Base-by-base conservation (phyloP, 2,329 filamentous ascomycete species). In the Akanthomyces muscarius region DNA sequence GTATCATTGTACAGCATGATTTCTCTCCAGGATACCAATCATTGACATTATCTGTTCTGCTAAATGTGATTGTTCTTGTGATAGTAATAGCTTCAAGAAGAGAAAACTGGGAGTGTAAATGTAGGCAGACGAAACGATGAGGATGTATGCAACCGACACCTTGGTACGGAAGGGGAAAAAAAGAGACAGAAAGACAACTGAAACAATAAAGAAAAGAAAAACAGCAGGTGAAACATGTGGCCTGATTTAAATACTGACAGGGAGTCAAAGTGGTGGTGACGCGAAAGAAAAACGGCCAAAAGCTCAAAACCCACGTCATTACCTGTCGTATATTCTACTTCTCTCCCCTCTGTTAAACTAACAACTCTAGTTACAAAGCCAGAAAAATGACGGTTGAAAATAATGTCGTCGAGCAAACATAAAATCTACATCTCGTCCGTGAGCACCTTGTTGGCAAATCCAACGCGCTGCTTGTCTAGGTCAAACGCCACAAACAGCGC, bases 401-500 rank as follows among this genome's bases (percentile, higher is more conserved):
- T 57, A 44, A 56, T 51, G 11, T 21, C 50, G 13, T 28, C 30
- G 28, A 58, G 45, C 55, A 57, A 55, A 45, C 13, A 44, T 7
- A n/a, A 58, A 53, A 38, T 25, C 50, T 63, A 59, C 47, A 36
- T 23, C 41, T 55, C 42, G 64, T 72, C 65, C 38, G 69, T 62
- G 44, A 80, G 69, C 14, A 68, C 63, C 73, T 82, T 82, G 65
- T 75, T 75, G 54, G 79, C 80, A 64, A 82, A 77, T 1, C 80
- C 80, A 30, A 77, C 69, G 18, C 68, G 70, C 16, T 72, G 70
- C 16, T 68, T 71, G 55, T 78, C 75, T 13, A 81, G 66, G 55
- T 92, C 88, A 73, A 91, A 92, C 54, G 91, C 85, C 36, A 89
- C 86, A 71, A 89, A 92, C 66, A 90, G 80, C 62, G 84, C 84